Base-by-base conservation (phyloP, 1,139 yeast species). In the Blastobotrys elegans region DNA sequence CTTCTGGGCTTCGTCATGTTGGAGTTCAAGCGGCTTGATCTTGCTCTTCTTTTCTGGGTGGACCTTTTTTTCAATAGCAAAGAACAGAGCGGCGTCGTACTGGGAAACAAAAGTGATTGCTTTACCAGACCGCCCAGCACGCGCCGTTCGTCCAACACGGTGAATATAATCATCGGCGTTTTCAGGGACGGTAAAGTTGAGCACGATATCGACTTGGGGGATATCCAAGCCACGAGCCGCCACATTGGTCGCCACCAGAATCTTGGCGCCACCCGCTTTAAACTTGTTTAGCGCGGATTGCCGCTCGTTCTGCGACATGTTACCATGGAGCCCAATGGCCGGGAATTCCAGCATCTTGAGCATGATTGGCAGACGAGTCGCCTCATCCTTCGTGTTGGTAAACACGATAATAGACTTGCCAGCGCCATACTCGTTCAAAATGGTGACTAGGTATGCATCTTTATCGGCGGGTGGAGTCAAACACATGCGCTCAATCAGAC, bases 161-260 rank as follows among this genome's bases (percentile, higher is more conserved):
- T 92, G 98, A 56, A 94, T 90, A 60, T 94, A 92, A 1, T 97
- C 95, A 63, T 94, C 94, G n/a, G 97, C 89, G 62, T 94, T 97
- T 10, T 95, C 92, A 13, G 98, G 99, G 29, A 92, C 89, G 63
- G 90, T 96, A 63, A 88, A 92, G 67, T 92, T 92, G 52, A 92
- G 76, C 43, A 92, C 98, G 47, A 87, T 75, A 66, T 92, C 98
- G 37, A 92, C 98, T 22, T 84, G 75, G 5, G 98, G 98, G 53
- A 92, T 92, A 76, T 92, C 98, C 56, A 92, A 76, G 50, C 98
- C 98, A 70, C 98, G 80, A 1, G 98, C 96, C 10, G 97, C 98
- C 39, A 92, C 98, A 69, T 92, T 97, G 0, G 98, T 92, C 10
- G 98, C 98, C 6, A 92, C 89, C 45, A 92, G 71, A 49, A 94